phyloP scores from a whole-genome alignment of 208 protist genomes.

The Porcisia deanei region DNA sequence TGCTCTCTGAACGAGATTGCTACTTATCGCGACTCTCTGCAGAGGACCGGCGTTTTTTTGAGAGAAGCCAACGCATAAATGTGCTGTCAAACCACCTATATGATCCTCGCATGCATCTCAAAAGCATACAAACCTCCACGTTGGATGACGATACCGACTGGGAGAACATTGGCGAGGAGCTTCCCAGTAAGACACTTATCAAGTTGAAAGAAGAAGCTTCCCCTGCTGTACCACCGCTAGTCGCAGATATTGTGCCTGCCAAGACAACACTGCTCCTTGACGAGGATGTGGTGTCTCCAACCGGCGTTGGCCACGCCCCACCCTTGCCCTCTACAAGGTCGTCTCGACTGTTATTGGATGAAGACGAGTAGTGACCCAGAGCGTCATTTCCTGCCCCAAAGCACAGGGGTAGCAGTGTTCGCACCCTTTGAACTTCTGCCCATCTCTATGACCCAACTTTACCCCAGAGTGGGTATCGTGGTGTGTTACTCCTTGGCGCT shows the following conservation, averaged over 20 bases:
- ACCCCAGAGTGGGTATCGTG: background rate
- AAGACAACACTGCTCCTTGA: slow-evolving; percentile 19
- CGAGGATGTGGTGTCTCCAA: slow-evolving; percentile 7
- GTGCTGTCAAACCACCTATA: slow-evolving; percentile 31
- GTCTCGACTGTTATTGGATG: slow-evolving; percentile 19
- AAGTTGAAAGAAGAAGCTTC: background rate
- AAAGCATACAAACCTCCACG: too few relatives aligned
- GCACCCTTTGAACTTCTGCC: background rate
- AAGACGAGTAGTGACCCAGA: slow-evolving; percentile 10
- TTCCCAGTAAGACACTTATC: slow-evolving; percentile 2
- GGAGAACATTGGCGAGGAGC: slow-evolving; percentile 37
- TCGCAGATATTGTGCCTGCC: background rate
- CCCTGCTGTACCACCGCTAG: too few relatives aligned
- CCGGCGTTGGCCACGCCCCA: background rate
- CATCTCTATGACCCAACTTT: background rate
- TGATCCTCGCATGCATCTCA: slow-evolving; percentile 36
- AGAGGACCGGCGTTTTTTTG: slow-evolving; percentile 43
- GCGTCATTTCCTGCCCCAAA: background rate
- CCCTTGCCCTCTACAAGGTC: background rate
- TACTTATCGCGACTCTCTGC: slow-evolving; percentile 44
- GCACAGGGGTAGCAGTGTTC: too few relatives aligned
- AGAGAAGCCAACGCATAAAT: slow-evolving; percentile 11
- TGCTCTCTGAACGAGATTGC: slow-evolving; percentile 27
- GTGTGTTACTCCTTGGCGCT: background rate
- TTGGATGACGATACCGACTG: slow-evolving; percentile 39